Evolutionary conservation across 805 yeast genomes (phyloP).

Genomic region (Myxozyma monticola): DNA sequence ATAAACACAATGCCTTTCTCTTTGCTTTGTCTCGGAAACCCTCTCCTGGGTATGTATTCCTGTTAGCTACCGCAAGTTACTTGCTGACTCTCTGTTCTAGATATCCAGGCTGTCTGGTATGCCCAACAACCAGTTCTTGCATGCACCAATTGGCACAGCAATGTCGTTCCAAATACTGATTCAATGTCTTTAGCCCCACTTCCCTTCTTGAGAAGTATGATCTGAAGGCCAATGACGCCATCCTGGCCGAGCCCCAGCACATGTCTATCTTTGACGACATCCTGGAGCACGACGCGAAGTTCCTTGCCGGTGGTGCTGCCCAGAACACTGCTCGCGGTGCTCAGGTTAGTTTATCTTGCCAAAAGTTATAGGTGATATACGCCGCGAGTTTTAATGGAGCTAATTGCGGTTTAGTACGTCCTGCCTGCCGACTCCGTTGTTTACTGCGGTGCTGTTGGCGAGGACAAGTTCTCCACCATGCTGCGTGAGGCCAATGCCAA

Average conservation of each 20-base stretch:
- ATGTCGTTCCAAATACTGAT: too few species aligned
- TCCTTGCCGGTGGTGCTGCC: constrained; percentile 99
- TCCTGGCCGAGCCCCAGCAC: constrained; percentile 80
- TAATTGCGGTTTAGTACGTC: constrained; percentile 48
- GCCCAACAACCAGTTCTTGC: constrained; percentile 3
- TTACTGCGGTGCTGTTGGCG: constrained; percentile 95
- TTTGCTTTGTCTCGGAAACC: constrained; percentile 32
- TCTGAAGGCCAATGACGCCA: constrained; percentile 90
- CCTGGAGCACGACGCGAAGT: constrained; percentile 56
- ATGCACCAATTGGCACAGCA: too few species aligned
- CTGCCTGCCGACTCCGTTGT: constrained; percentile 79
- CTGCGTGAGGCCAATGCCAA: constrained; percentile 77
- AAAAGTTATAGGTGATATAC: too few species aligned
- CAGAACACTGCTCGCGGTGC: constrained; percentile 99
- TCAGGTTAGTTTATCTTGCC: constrained; percentile 44
- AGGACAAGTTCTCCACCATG: constrained; percentile 81
- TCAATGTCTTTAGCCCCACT: constrained; percentile 21
- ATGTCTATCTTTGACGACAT: constrained; percentile 83
- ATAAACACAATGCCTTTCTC: constrained; percentile 20
- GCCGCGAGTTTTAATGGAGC: background rate
- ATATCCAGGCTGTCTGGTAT: constrained; percentile 32
- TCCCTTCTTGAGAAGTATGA: constrained; percentile 66
- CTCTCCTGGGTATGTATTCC: constrained; percentile 29
- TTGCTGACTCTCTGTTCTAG: constrained; percentile 13
- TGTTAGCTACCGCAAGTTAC: background rate